Evolutionary conservation across 192 early-diverging fungal genomes (phyloP), one percentile per base, ranked within the genome.

Genomic region (Mortierella hygrophila): DNA sequence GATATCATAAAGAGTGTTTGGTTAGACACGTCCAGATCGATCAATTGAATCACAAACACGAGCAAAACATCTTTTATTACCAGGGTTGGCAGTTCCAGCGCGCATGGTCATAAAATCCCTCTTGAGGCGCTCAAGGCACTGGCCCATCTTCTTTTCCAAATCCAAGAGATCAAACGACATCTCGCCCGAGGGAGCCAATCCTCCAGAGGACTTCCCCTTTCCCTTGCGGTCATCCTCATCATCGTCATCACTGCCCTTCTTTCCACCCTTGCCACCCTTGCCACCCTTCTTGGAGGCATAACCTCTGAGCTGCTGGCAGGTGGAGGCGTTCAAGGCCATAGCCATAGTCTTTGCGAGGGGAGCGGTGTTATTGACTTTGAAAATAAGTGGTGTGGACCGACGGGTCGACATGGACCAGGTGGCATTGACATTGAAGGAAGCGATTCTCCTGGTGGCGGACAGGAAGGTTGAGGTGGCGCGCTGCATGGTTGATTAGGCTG

Each of bases 41-140:
- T 76, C 23, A 49, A 35, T 35, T 29, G 55, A 26, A 52, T 16
- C 23, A 44, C 7, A 23, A 26, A n/a, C 70, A 4, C 75, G 7
- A 20, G 32, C 1, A 65, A 32, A 2, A 13, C 3, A 0, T 6
- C 29, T 18, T 40, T 41, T 21, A 54, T 70, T 80, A 94, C 94
- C 91, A 79, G 96, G 96, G 81, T 92, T 96, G 13, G 95, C 96
- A 37, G 94, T 89, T 18, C 96, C 96, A 20, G 92, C 88, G 32
- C 94, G 85, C 83, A 96, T 87, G 4, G 90, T 82, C 75, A 88
- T 89, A 63, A 96, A 91, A 80, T 96, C 95, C 44, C 88, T 89
- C 78, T 93, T 90, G n/a, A 97, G 89, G 16, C 91, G 76, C 55
- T 93, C 91, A 9, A 94, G 73, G 15, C 89, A 89, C 41, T 89